phyloP scores from a whole-genome alignment of 768 basidiomycete species.

The Suillus tomentosus region DNA sequence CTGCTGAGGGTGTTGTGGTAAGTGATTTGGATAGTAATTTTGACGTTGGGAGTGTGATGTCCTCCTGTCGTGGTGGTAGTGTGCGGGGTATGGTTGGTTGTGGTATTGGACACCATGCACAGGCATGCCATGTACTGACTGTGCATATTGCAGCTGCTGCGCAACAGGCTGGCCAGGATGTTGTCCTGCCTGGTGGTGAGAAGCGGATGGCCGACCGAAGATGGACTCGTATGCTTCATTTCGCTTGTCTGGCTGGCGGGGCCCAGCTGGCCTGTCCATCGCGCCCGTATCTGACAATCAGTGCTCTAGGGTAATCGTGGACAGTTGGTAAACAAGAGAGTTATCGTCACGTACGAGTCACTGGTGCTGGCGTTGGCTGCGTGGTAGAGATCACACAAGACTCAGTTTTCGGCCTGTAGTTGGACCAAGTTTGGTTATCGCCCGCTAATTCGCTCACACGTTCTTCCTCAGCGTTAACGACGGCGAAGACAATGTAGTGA shows the following conservation, averaged over 20 bases:
- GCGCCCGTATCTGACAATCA: not conserved
- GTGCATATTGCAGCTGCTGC: constrained; percentile 21
- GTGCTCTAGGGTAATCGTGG: not conserved
- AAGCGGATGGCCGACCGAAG: constrained; percentile 73
- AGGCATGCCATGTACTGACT: constrained; percentile 18
- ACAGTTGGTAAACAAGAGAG: not conserved
- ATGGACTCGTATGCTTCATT: constrained; percentile 84
- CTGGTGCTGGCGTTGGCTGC: not conserved
- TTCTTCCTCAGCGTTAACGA: not conserved
- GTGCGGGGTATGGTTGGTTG: constrained; percentile 39
- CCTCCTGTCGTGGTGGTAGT: constrained; percentile 49
- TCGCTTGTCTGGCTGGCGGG: constrained; percentile 68
- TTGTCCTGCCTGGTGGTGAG: constrained; percentile 45
- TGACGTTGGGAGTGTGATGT: constrained; percentile 44
- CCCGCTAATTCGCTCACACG: constrained; percentile 6
- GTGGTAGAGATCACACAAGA: constrained; percentile 10
- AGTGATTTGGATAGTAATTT: constrained; percentile 17
- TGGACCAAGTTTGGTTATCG: constrained; percentile 8
- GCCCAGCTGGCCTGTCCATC: constrained; percentile 62
- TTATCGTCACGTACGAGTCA: not conserved
- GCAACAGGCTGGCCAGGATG: constrained; percentile 16
- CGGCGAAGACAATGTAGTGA: not conserved
- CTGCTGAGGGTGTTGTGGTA: constrained; percentile 26
- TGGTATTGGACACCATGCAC: constrained; percentile 24
- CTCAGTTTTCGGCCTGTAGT: not conserved